Conservation (phyloP, 2,329 filamentous ascomycete species). For the Xylaria sp. region DNA sequence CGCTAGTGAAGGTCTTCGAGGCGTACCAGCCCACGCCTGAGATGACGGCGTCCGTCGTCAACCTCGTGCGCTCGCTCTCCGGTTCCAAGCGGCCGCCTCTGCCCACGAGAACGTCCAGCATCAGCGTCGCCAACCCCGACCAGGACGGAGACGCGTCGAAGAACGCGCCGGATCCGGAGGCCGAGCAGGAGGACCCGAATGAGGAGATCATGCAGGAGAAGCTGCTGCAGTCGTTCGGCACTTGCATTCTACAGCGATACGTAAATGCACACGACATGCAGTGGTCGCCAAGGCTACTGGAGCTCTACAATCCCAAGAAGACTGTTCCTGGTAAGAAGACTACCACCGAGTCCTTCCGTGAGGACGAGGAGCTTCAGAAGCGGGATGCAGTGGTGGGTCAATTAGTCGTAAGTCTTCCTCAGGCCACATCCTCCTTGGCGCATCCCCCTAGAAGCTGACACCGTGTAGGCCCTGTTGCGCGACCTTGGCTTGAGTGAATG, state of each 20-base stretch:
- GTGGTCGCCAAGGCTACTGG: slow-evolving; percentile 67
- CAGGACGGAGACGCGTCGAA: slow-evolving; percentile 56
- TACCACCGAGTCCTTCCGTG: slow-evolving; percentile 64
- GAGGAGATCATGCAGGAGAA: slow-evolving; percentile 65
- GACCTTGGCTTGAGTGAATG: slow-evolving; percentile 60
- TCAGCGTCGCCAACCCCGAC: slow-evolving; percentile 57
- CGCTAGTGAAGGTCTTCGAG: slow-evolving; percentile 71
- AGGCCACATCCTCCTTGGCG: background rate
- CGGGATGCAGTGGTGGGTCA: slow-evolving; percentile 72
- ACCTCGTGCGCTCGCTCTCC: slow-evolving; percentile 70
- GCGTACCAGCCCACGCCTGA: slow-evolving; percentile 68
- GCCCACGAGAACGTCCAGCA: slow-evolving; percentile 61
- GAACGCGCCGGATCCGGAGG: slow-evolving; percentile 66
- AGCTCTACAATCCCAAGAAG: slow-evolving; percentile 67
- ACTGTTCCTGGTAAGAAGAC: slow-evolving; percentile 65
- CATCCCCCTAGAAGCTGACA: slow-evolving; percentile 13
- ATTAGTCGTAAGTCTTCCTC: slow-evolving; percentile 58
- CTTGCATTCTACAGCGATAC: slow-evolving; percentile 75
- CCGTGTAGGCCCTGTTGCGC: slow-evolving; percentile 60
- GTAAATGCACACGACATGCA: slow-evolving; percentile 62
- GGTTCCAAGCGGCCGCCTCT: slow-evolving; percentile 67
- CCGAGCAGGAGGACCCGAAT: slow-evolving; percentile 53
- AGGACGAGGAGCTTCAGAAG: slow-evolving; percentile 62
- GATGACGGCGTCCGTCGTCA: slow-evolving; percentile 70
- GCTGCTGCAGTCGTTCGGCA: slow-evolving; percentile 76